Evolutionary conservation across 345 rosid species (phyloP), one percentile per base, ranked within the genome.

Genomic region (Euclidium syriacum): DNA sequence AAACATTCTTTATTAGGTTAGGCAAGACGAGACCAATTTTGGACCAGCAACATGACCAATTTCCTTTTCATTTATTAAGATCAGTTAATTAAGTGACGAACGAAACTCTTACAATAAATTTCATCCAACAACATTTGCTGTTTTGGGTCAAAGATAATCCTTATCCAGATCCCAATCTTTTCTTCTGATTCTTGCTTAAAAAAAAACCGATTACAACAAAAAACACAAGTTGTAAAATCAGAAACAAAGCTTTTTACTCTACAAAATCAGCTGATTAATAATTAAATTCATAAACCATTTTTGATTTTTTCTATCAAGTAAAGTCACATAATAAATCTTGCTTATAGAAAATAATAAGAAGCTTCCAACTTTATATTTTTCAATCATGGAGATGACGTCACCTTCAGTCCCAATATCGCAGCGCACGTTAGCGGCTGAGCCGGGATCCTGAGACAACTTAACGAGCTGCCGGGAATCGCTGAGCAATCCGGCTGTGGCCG

Each of bases 381-480:
- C 9, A n/a, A n/a, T 70, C 68, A 63, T 32, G 64, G 70, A 16
- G 65, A 44, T 15, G 33, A 27, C 17, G 27, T 6, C 27, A 15
- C 64, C 43, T 40, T 63, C 65, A 51, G n/a, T 3, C 66, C 78
- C 46, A 70, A 63, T 30, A 79, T 10, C 22, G 83, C 48, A 56
- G 88, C 95, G 49, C 97, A 94, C 5, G 72, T 74, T 53, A 89
- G 71, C 24, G 87, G 91, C 66, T 78, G 85, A 9, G 73, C 69
- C 4, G 97, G 99, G 36, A 90, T 79, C 59, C 99, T 81, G 4
- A 87, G 74, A 62, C 99, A 94, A 62, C 84, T 94, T 75, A 90
- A 59, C 16, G 85, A 65, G 3, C 80, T 68, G 8, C 95, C 91
- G 0, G 97, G 91, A 15, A 74, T 71, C 23, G 3, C 64, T 5